Conservation (phyloP, 1,284 basidiomycete genomes). For the Neonothopanus nambi region DNA sequence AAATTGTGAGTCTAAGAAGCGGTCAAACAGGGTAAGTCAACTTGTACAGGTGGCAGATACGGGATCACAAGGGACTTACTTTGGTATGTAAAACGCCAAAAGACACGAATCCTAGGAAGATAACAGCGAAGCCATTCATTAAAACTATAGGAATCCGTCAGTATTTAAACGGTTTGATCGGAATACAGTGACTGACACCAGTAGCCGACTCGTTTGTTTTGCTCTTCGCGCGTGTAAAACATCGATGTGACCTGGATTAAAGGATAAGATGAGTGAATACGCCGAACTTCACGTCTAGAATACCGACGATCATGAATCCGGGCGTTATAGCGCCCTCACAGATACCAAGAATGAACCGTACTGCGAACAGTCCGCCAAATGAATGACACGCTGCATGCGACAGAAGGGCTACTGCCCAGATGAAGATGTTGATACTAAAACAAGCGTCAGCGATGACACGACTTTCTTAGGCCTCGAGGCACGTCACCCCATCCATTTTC, state of each 20-base stretch:
- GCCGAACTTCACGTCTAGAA: conserved; percentile 50
- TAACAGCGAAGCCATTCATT: conserved; percentile 64
- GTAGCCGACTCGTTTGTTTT: conserved; percentile 71
- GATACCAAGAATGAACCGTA: conserved; percentile 57
- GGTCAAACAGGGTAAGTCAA: background rate
- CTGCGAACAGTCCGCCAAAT: conserved; percentile 68
- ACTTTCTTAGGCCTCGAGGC: background rate
- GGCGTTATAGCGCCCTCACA: conserved; percentile 78
- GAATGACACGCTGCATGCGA: conserved; percentile 26
- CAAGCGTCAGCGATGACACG: background rate
- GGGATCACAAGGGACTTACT: conserved; percentile 23
- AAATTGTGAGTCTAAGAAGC: conserved; percentile 34
- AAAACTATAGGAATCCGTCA: conserved; percentile 41
- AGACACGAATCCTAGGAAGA: conserved; percentile 64
- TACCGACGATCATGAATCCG: conserved; percentile 69
- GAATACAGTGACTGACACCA: conserved; percentile 55
- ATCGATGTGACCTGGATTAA: conserved; percentile 46
- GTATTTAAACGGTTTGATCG: conserved; percentile 16
- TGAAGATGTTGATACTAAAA: conserved; percentile 62
- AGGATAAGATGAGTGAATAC: conserved; percentile 34
- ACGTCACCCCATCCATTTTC: conserved; percentile 63
- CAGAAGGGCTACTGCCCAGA: conserved; percentile 65
- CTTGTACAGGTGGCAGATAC: conserved; percentile 3
- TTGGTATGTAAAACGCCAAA: conserved; percentile 52
- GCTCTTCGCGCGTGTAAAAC: conserved; percentile 81